Percentiles rank a stretch among this genome's conserved stretches.
These are phyloP conservation scores for Lasiosphaeria hispida DNA, from an alignment of 495 filamentous ascomycete species.

Conservation along the genomic window DNA sequence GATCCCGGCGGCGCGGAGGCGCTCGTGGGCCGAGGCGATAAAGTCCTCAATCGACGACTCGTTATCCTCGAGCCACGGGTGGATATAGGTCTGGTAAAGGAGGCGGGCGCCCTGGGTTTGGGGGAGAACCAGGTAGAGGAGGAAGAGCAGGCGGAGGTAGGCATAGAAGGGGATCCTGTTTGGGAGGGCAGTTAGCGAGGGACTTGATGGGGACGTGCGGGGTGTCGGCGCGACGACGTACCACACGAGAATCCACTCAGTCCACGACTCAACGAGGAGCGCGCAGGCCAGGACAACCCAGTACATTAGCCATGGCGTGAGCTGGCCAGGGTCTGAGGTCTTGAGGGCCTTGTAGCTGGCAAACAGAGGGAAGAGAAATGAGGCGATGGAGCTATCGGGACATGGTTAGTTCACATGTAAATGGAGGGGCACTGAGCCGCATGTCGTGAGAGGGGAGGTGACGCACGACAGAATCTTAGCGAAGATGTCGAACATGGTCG, in stretches of 20 bases:
- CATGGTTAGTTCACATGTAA: slow-evolving; percentile 20
- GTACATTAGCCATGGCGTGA: slow-evolving; percentile 99
- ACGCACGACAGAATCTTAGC: slow-evolving; percentile 78
- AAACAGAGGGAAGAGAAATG: slow-evolving; percentile 93
- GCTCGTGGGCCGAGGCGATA: slow-evolving; percentile 78
- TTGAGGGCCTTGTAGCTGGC: slow-evolving; percentile 98
- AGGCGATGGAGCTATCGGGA: slow-evolving; percentile 68
- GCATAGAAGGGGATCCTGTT: slow-evolving; percentile 88
- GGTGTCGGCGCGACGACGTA: slow-evolving; percentile 31
- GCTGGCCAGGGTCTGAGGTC: slow-evolving; percentile 81
- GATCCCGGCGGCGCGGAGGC: slow-evolving; percentile 72
- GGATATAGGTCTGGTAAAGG: slow-evolving; percentile 79
- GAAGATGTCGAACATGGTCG: slow-evolving; percentile 74
- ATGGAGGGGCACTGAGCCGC: background rate
- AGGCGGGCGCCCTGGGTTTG: slow-evolving; percentile 87
- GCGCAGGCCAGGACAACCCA: slow-evolving; percentile 89
- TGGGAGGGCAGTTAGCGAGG: background rate
- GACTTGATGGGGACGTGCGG: background rate
- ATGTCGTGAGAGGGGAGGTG: slow-evolving; percentile 14
- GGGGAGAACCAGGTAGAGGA: slow-evolving; percentile 95
- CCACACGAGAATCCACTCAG: slow-evolving; percentile 80
- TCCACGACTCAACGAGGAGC: slow-evolving; percentile 81
- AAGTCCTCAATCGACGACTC: slow-evolving; percentile 87
- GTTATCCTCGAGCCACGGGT: slow-evolving; percentile 85
- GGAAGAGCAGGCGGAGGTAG: slow-evolving; percentile 81